These are phyloP conservation scores for Cladosporium sp. DNA, from an alignment of 2,329 filamentous ascomycete genomes.

Conservation along the genomic window DNA sequence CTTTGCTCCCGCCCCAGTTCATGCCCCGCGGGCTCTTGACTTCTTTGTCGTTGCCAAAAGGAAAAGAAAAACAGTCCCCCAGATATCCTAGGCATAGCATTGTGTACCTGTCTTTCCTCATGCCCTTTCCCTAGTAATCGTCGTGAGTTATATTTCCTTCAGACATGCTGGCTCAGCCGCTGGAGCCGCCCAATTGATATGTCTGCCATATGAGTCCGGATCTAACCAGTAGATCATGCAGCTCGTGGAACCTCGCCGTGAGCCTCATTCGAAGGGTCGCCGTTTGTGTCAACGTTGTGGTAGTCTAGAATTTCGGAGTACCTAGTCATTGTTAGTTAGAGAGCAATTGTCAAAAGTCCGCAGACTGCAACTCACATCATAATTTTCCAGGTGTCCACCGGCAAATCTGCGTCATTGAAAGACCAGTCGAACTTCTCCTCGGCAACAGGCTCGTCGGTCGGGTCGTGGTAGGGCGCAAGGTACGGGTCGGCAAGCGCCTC, in stretches of 20 bases:
- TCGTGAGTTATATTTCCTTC: neutral
- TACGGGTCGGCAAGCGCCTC: slow-evolving; percentile 90
- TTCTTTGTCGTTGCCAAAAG: slow-evolving; percentile 2
- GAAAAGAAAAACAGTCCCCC: slow-evolving; percentile 6
- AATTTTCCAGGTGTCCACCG: slow-evolving; percentile 99
- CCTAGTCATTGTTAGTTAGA: slow-evolving; percentile 53
- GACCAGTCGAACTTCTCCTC: slow-evolving; percentile 99
- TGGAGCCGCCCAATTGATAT: neutral
- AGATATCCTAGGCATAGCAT: slow-evolving; percentile 17
- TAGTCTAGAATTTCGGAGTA: slow-evolving; percentile 99
- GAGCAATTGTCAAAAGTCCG: neutral
- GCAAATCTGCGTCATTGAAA: slow-evolving; percentile 96
- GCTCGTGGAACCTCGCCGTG: slow-evolving; percentile 12
- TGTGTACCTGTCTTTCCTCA: slow-evolving; percentile 15
- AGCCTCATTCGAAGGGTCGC: slow-evolving; percentile 26
- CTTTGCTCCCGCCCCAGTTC: neutral
- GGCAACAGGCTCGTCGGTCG: slow-evolving; percentile 90
- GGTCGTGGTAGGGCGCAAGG: slow-evolving; percentile 94
- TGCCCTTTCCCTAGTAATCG: slow-evolving; percentile 10
- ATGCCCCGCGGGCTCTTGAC: neutral
- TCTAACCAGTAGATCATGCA: neutral
- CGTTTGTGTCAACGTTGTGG: slow-evolving; percentile 77
- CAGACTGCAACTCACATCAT: slow-evolving; percentile 80
- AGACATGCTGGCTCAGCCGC: neutral
- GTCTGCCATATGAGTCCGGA: neutral